phyloP scores from a whole-genome alignment of 164 flowering plant species.

The Chimonanthus salicifolius region DNA sequence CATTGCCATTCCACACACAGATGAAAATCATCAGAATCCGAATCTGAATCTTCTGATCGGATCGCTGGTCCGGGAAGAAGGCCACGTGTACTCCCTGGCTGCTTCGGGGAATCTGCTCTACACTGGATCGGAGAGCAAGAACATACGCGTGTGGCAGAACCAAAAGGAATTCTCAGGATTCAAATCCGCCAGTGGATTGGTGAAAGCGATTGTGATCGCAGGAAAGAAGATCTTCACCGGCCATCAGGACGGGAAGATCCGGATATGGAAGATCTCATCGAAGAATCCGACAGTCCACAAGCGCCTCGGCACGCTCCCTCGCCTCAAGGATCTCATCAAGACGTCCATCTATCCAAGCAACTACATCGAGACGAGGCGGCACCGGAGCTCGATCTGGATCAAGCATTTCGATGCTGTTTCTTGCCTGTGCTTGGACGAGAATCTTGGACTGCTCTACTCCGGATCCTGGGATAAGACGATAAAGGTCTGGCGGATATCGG shows the following conservation, averaged over 20 bases:
- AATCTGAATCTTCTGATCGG: slow-evolving; percentile 36
- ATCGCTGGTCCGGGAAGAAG: slow-evolving; percentile 77
- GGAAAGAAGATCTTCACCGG: slow-evolving; percentile 72
- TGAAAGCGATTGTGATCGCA: slow-evolving; percentile 64
- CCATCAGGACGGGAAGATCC: slow-evolving; percentile 83
- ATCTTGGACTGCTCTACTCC: slow-evolving; percentile 54
- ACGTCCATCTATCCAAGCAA: slow-evolving; percentile 64
- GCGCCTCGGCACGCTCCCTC: slow-evolving; percentile 57
- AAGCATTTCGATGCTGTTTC: slow-evolving; percentile 79
- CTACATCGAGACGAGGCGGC: slow-evolving; percentile 51
- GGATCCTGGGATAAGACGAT: slow-evolving; percentile 87
- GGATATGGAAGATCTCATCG: slow-evolving; percentile 59
- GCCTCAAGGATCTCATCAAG: slow-evolving; percentile 51
- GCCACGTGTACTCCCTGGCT: slow-evolving; percentile 73
- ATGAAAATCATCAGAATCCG: slow-evolving; percentile 5
- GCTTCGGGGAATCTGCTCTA: slow-evolving; percentile 56
- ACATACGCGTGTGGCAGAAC: slow-evolving; percentile 82
- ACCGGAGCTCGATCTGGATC: slow-evolving; percentile 57
- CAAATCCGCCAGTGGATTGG: slow-evolving; percentile 74
- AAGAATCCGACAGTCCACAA: slow-evolving; percentile 45
- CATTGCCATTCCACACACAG: slow-evolving; percentile 13
- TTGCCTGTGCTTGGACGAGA: slow-evolving; percentile 54
- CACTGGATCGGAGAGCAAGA: slow-evolving; percentile 93
- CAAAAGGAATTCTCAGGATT: slow-evolving; percentile 61
- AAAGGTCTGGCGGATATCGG: slow-evolving; percentile 68